These are phyloP conservation scores for Salix purpurea DNA, from an alignment of 345 rosid species.

Conservation along the genomic window DNA sequence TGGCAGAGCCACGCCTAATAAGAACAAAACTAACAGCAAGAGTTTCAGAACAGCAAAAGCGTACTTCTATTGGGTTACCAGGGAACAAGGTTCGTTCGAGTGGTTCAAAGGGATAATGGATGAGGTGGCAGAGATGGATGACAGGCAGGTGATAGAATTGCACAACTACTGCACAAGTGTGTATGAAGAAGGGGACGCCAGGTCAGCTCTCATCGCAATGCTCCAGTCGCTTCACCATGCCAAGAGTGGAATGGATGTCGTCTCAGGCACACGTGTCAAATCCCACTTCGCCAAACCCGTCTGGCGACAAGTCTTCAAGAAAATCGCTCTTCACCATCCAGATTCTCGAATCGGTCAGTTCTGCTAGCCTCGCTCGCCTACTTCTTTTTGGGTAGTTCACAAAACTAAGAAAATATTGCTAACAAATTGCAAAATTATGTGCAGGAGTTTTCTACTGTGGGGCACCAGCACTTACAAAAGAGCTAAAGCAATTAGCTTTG, in stretches of 20 bases:
- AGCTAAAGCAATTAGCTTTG: conserved; percentile 55
- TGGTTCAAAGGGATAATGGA: conserved; percentile 96
- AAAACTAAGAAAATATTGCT: background rate
- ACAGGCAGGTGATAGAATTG: conserved; percentile 60
- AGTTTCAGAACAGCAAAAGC: conserved; percentile 65
- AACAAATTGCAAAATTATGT: background rate
- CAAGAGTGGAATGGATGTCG: conserved; percentile 82
- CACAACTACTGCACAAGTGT: conserved; percentile 92
- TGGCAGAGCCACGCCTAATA: background rate
- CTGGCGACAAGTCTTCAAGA: conserved; percentile 88
- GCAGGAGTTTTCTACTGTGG: conserved; percentile 97
- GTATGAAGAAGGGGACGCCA: conserved; percentile 88
- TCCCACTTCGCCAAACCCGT: conserved; percentile 86
- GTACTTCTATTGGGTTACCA: conserved; percentile 88
- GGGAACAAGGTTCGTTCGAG: conserved; percentile 92
- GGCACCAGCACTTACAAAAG: conserved; percentile 62
- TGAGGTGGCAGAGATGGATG: conserved; percentile 80
- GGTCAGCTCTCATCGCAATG: conserved; percentile 85
- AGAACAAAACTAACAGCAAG: conserved; percentile 7
- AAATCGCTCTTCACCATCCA: conserved; percentile 55
- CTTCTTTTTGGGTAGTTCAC: background rate
- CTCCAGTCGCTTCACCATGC: conserved; percentile 81
- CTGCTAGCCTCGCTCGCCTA: background rate
- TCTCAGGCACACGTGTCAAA: conserved; percentile 76
- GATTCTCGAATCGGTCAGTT: conserved; percentile 58